Percentiles rank a stretch among this genome's conserved stretches.
phyloP scores from a whole-genome alignment of 495 filamentous ascomycete genomes.

The Durotheca rogersii region DNA sequence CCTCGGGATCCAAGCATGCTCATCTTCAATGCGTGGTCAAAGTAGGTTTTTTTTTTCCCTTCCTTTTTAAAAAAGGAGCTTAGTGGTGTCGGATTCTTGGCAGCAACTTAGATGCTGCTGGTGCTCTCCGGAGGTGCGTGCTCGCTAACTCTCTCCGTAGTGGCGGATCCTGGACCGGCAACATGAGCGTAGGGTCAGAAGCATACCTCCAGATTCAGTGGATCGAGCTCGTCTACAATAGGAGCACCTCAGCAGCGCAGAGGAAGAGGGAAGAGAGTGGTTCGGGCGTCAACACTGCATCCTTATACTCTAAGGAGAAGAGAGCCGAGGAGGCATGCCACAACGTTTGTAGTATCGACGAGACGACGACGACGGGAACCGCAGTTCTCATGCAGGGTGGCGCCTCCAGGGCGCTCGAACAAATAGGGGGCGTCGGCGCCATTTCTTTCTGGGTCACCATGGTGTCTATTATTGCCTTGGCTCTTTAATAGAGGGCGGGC shows the following conservation, averaged over 20 bases:
- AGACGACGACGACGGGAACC: conserved; percentile 42
- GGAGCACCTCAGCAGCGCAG: conserved; percentile 23
- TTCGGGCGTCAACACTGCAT: no score
- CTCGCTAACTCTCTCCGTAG: conserved; percentile 16
- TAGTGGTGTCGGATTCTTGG: background rate
- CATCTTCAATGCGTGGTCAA: conserved; percentile 74
- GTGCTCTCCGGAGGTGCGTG: background rate
- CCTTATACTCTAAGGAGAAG: no score
- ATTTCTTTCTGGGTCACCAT: conserved; percentile 25
- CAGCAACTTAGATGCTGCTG: no score
- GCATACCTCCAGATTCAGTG: conserved; percentile 72
- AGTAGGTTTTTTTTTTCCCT: conserved; percentile 34
- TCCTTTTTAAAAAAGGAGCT: background rate
- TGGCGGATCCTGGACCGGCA: conserved; percentile 70
- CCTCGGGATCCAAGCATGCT: conserved; percentile 61
- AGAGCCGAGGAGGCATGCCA: conserved; percentile 36
- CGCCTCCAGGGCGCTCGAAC: conserved; percentile 26
- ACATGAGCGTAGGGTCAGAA: conserved; percentile 59
- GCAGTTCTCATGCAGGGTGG: conserved; percentile 48
- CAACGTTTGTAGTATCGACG: conserved; percentile 54
- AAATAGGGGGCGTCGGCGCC: conserved; percentile 7
- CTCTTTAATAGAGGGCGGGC: conserved; percentile 23
- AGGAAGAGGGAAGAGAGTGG: no score
- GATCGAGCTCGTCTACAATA: conserved; percentile 73
- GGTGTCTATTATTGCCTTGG: conserved; percentile 25